Evolutionary conservation across 257 asterid species (phyloP), one percentile per base, ranked within the genome.

Genomic region (Cinchona pubescens): DNA sequence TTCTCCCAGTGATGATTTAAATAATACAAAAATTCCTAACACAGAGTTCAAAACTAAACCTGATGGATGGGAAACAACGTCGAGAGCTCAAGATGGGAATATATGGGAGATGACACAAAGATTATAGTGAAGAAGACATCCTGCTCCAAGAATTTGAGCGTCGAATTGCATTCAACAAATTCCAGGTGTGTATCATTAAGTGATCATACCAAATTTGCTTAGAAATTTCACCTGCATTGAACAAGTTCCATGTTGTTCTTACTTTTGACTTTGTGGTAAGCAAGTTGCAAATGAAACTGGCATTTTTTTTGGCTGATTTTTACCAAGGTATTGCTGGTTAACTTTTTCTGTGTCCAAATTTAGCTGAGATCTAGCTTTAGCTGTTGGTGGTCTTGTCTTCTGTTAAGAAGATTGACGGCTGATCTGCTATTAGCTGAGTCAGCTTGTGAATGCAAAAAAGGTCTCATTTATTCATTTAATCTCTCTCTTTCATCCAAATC

Each of bases 111-210:
- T 94, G 88, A 87, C 97, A 53, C 97, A 89, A 77, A 88, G 98
- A 79, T n/a, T n/a, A n/a, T n/a, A n/a, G n/a, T n/a, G 99, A 94
- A 83, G 97, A 94, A 84, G 98, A 92, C 75, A 88, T 94, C 74
- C 78, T 94, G 62, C 96, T 92, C 81, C 99, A 94, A 87, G 99
- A 94, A 83, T 94, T 88, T 81, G 98, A 92, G 83, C 97, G 96
- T 34, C 87, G 99, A 49, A 90, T 94, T 42, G 96, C 98, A 34
- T 94, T 82, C 89, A 94, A 90, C 79, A 94, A 94, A 75, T 94
- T 92, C 80, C 96, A 92, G 97, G 99, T 92, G 63, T 60, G 81
- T 83, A 21, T 59, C 9, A 1, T 19, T 32, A 8, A 4, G 40
- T 16, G 27, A 38, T 69, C 5, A 43, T 40, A 18, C 25, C n/a